Evolutionary conservation across 176 grass and related monocot species (phyloP).

Genomic region (Typha latifolia): DNA sequence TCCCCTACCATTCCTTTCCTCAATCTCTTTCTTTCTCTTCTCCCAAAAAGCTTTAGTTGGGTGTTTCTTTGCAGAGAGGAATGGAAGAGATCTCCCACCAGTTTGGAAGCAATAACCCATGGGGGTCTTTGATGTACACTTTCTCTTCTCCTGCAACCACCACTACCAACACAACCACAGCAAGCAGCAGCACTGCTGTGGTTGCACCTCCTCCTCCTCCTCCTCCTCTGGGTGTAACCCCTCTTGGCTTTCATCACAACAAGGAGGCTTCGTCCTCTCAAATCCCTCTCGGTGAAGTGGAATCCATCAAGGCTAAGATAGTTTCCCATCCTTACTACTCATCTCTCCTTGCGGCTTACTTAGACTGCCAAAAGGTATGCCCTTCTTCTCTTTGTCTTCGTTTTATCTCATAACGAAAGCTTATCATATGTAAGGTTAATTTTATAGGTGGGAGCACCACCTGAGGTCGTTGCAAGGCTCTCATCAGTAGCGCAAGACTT

Average conservation of each 20-base stretch:
- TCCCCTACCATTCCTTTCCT: conserved; percentile 13
- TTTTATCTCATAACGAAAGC: background rate
- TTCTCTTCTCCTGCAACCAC: conserved; percentile 27
- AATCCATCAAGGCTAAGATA: conserved; percentile 94
- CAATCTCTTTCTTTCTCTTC: conserved; percentile 53
- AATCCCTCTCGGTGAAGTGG: conserved; percentile 42
- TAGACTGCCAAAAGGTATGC: conserved; percentile 96
- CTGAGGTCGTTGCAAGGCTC: conserved; percentile 63
- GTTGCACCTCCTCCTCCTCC: conserved; percentile 30
- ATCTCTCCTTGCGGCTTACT: conserved; percentile 86
- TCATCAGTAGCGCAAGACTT: conserved; percentile 66
- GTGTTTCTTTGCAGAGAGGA: conserved; percentile 19
- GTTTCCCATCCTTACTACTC: conserved; percentile 91
- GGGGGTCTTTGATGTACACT: conserved; percentile 31
- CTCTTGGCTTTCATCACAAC: conserved; percentile 14
- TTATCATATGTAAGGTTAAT: background rate
- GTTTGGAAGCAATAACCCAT: conserved; percentile 42
- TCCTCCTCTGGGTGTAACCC: conserved; percentile 5
- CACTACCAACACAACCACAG: conserved; percentile 25
- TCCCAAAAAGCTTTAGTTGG: conserved; percentile 42
- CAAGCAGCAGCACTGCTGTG: conserved; percentile 36
- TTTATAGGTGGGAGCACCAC: conserved; percentile 85
- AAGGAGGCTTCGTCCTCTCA: conserved; percentile 66
- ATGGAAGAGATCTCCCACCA: conserved; percentile 87
- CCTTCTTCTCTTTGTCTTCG: background rate